Evolutionary conservation across 257 asterid genomes (phyloP), one percentile per base, ranked within the genome.

Genomic region (Handroanthus guayacan): DNA sequence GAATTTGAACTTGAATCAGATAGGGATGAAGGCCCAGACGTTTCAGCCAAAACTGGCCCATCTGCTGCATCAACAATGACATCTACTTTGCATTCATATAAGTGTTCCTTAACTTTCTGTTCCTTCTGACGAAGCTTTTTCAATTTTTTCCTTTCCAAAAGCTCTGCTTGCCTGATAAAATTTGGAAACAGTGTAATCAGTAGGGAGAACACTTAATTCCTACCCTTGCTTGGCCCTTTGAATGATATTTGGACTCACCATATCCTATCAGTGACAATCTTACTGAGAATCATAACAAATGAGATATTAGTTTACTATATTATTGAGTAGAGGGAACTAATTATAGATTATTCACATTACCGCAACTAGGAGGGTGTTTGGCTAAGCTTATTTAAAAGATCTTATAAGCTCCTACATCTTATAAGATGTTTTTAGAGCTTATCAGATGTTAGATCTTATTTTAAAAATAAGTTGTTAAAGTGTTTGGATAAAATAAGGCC

Each of bases 101-200:
- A 74, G 69, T 77, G 88, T 55, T 81, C 95, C 83, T 72, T 89
- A 18, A 66, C 77, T 79, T 82, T 89, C 74, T 89, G 93, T 72
- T 89, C 97, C 87, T 84, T 89, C 72, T 83, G 92, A 55, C 92
- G 87, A 74, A 87, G 92, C 84, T 86, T 88, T 75, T 84, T 89
- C 85, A 65, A 87, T 55, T 75, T 86, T 71, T 86, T 91, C 84
- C 86, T 87, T 74, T 84, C 86, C 87, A 84, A 71, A 75, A 85
- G 56, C 74, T 82, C 85, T 14, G 88, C 85, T 83, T 69, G 87
- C 85, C 97, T 91, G 51, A 37, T n/a, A 67, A 50, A 70, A 65
- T 5, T 72, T 13, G 13, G 63, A 61, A 74, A 48, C 9, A 36
- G 20, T 25, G 31, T 25, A 74, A 44, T 38, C 61, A 62, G 41